Evolutionary conservation across 1,284 basidiomycete species (phyloP).

Genomic region (Lentinula novae-zelandiae): DNA sequence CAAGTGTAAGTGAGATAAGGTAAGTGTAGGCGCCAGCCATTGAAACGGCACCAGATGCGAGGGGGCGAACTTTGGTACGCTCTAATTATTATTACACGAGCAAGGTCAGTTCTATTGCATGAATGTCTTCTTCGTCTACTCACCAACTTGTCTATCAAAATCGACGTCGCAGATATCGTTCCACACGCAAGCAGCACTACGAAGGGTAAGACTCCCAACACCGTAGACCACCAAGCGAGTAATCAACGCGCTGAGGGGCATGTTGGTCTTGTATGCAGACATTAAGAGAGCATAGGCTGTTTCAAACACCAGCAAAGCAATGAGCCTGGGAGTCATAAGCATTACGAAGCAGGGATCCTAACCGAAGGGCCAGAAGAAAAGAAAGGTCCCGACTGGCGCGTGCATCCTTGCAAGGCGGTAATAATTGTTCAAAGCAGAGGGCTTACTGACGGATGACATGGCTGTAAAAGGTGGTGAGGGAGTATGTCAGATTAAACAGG

Average conservation of each 20-base stretch:
- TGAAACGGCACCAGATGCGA: not conserved
- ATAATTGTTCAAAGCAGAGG: not conserved
- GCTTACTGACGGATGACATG: not conserved
- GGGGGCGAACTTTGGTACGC: slow-evolving; percentile 7
- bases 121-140: not conserved
- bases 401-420: slow-evolving; percentile 1
- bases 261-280: slow-evolving; percentile 32
- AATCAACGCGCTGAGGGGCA: slow-evolving; percentile 28
- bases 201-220: slow-evolving; percentile 36
- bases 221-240: slow-evolving; percentile 28
- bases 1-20: not conserved
- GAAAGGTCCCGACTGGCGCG: slow-evolving; percentile 42
- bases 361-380: slow-evolving; percentile 58
- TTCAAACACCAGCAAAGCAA: slow-evolving; percentile 18
- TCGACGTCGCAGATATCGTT: slow-evolving; percentile 53
- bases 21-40: not conserved
- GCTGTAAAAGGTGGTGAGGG: not conserved
- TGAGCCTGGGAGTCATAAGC: not conserved
- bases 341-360: slow-evolving; percentile 9
- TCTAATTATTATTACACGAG: not conserved
- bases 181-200: slow-evolving; percentile 45
- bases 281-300: slow-evolving; percentile 46
- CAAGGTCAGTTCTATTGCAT: not conserved
- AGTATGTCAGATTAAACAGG: not conserved
- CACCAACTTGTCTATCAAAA: slow-evolving; percentile 47